Evolutionary conservation across 371 early-diverging fungal species (phyloP), one percentile per base, ranked within the genome.

Genomic region (Apophysomyces trapeziformis): DNA sequence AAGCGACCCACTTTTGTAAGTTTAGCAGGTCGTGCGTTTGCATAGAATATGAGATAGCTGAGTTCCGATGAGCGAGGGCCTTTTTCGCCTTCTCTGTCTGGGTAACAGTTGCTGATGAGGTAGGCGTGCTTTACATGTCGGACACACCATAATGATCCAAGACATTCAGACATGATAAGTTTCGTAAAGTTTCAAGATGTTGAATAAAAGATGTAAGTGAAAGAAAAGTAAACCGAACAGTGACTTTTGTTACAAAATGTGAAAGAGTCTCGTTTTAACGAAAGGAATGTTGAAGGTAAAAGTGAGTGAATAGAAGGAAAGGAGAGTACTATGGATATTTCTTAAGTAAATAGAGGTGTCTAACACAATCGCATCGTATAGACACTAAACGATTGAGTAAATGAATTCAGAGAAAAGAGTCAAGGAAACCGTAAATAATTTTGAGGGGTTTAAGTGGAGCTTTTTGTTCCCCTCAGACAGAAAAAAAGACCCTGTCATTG

Each of bases 21-120:
- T 76, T 97, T 97, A 21, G 90, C 93, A 14, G 96, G 96, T 68
- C 93, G 91, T 61, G 93, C 85, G 47, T 87, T 85, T 36, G 94
- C 91, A 75, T 97, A 97, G 80, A 91, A 96, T 7, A 92, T 85
- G 54, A 97, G 83, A 65, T 93, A 92, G 26, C 96, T 95, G 6
- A 96, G 90, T 68, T 93, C 92, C 62, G 89, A 89, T 37, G 92
- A 84, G 66, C 87, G 88, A 18, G 98, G 93, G 5, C 82, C 85
- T n/a, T 85, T 85, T 57, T 88, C 92, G 16, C 88, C 91, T 7
- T 93, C 84, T 63, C 85, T 85, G 9, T 83, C 79, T 16, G 95
- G 96, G 69, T 93, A 97, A 68, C 96, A 96, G 61, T 90, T 92
- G 69, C 93, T 91, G 74, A 96, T 84, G 26, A 96, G 88, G 47